Conservation (phyloP, 2,329 filamentous ascomycete genomes). For the Scopulariopsis brevicaulis region DNA sequence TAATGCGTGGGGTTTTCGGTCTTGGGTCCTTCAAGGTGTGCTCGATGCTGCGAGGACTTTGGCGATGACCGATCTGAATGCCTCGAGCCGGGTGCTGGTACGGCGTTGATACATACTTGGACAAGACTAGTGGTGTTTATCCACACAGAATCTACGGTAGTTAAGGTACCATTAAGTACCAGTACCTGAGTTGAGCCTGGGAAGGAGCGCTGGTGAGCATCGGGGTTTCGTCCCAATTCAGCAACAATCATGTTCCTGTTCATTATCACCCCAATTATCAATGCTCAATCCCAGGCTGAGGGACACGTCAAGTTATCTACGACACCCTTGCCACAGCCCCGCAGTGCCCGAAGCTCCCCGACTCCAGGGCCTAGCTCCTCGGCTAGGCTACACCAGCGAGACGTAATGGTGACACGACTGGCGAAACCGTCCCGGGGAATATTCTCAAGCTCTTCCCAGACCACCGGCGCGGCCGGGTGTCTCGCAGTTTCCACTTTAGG, state of each 20-base stretch:
- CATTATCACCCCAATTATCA: not conserved
- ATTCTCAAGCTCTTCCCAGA: not conserved
- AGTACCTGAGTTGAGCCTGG: not conserved
- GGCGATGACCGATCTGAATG: not conserved
- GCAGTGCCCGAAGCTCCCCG: not conserved
- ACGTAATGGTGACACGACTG: not conserved
- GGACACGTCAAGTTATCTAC: not conserved
- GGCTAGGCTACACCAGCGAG: not conserved
- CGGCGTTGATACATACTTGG: not conserved
- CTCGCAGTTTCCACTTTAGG: not conserved
- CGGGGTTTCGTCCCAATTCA: too few species aligned
- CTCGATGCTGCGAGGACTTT: not conserved
- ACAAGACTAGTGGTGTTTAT: not conserved
- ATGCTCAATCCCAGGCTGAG: not conserved
- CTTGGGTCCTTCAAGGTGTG: not conserved
- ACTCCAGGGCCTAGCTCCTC: not conserved
- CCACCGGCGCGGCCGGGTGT: not conserved
- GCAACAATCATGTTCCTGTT: too few species aligned
- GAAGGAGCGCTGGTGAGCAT: not conserved
- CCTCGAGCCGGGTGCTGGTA: not conserved
- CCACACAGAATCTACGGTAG: not conserved
- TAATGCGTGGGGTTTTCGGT: not conserved
- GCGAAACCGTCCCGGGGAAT: not conserved
- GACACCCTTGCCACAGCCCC: not conserved
- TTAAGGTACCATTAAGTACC: not conserved